Conservation (phyloP, 805 yeast species). For the Hermanozyma aechmeae region DNA sequence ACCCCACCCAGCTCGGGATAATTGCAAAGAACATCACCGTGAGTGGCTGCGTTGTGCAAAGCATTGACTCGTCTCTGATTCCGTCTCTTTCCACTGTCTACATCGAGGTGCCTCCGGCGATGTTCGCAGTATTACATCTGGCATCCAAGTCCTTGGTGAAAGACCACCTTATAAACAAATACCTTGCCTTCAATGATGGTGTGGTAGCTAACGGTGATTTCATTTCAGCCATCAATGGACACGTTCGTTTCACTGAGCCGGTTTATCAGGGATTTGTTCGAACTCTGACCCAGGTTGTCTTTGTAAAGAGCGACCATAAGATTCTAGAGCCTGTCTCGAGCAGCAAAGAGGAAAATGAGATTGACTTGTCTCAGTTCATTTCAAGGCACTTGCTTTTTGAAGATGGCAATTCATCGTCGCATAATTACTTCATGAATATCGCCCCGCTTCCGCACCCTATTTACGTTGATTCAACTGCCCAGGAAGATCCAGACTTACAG, state of each 20-base stretch:
- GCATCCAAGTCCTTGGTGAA: slow-evolving; percentile 24
- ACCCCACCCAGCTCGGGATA: slow-evolving; percentile 22
- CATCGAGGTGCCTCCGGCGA: slow-evolving; percentile 35
- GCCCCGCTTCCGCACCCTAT: slow-evolving; percentile 22
- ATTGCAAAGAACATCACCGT: slow-evolving; percentile 34
- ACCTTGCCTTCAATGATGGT: slow-evolving; percentile 12
- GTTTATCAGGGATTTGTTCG: slow-evolving; percentile 54
- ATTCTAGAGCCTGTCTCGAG: neutral
- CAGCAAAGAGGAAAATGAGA: slow-evolving; percentile 3
- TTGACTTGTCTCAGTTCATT: slow-evolving; percentile 26
- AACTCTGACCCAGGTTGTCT: slow-evolving; percentile 40
- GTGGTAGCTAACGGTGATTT: slow-evolving; percentile 34
- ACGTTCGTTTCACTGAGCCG: slow-evolving; percentile 60
- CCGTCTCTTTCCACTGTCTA: slow-evolving; percentile 36
- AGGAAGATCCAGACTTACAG: slow-evolving; percentile 30
- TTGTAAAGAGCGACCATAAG: slow-evolving; percentile 29
- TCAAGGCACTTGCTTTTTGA: slow-evolving; percentile 17
- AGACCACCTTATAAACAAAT: slow-evolving; percentile 19
- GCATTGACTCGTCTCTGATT: slow-evolving; percentile 23
- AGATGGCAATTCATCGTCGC: neutral
- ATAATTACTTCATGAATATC: slow-evolving; percentile 9
- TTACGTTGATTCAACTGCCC: slow-evolving; percentile 11
- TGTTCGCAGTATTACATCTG: slow-evolving; percentile 25
- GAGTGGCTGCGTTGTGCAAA: slow-evolving; percentile 26
- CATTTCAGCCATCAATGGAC: slow-evolving; percentile 37